Evolutionary conservation across 2,329 filamentous ascomycete species (phyloP), one percentile per base, ranked within the genome.

Genomic region (Cytospora mali): DNA sequence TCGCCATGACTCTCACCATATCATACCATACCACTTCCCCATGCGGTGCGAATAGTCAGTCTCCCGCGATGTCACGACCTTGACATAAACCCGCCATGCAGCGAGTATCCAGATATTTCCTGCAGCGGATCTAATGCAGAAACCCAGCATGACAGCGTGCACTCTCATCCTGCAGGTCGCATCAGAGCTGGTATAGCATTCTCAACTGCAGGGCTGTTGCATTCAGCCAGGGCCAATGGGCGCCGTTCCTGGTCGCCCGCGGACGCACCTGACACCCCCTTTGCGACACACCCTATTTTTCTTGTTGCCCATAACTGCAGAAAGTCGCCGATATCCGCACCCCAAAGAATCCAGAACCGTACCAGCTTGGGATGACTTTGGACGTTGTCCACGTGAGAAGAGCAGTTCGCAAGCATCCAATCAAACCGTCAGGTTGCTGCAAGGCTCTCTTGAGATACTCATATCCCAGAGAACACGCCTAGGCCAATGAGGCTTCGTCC

Each of bases 211-310:
- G 48, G 29, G 16, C 31, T 42, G 58, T 57, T 53, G 54, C 55
- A 33, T 27, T 51, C 50, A 35, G n/a, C 23, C 33, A 21, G 53
- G 55, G 63, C 63, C 63, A 65, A 65, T 65, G 60, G 60, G 63
- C 55, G 54, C 29, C 28, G n/a, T 53, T 53, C 60, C 63, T 51
- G 52, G 16, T 52, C n/a, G 21, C 55, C 58, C 35, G 51, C 51
- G 42, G 51, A 55, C 13, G 62, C 62, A 62, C 59, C 53, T 64
- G 62, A 64, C 61, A 62, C 62, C 62, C 60, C 59, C 62, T 55
- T 62, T 49, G n/a, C 39, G 29, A 27, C 55, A 54, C 50, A 56
- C 39, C 25, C 35, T 23, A 21, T 53, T 48, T n/a, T 28, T 54
- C 50, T 48, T 50, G 50, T 10, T 42, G 35, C 58, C 58, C 50